These are phyloP conservation scores for Capsella rubella DNA, from an alignment of 441 rosid species.

Conservation along the genomic window DNA sequence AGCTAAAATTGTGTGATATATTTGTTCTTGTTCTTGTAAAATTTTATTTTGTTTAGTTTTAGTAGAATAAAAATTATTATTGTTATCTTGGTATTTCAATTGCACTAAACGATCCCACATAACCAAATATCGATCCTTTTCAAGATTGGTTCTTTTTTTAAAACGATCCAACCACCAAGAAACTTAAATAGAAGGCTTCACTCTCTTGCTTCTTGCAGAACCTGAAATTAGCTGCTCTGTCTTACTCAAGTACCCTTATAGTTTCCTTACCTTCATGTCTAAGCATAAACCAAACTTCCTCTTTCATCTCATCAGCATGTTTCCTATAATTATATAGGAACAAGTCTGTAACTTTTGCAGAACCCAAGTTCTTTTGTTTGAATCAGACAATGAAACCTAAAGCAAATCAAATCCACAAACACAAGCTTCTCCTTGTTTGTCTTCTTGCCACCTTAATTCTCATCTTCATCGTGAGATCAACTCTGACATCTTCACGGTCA, in stretches of 20 bases:
- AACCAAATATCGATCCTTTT: not conserved
- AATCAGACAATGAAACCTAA: constrained; percentile 66
- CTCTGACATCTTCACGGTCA: constrained; percentile 53
- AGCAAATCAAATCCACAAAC: constrained; percentile 53
- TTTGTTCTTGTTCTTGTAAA: constrained; percentile 23
- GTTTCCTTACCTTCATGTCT: constrained; percentile 64
- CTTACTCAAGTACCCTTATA: constrained; percentile 54
- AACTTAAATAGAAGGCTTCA: constrained; percentile 43
- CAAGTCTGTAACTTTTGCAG: not conserved
- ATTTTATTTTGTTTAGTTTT: not conserved
- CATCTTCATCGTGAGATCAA: constrained; percentile 64
- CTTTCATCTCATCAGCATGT: constrained; percentile 16
- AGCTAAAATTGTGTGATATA: constrained; percentile 17
- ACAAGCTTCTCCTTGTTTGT: constrained; percentile 67
- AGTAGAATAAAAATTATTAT: constrained; percentile 5
- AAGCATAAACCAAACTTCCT: constrained; percentile 55
- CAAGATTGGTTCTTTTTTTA: not conserved
- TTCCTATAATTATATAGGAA: constrained; percentile 22
- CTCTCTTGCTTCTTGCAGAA: constrained; percentile 60
- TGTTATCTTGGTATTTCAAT: not conserved
- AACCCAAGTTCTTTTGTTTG: constrained; percentile 5
- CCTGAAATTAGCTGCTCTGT: constrained; percentile 58
- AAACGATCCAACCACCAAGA: constrained; percentile 36
- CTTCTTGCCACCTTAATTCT: constrained; percentile 64
- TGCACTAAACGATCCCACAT: constrained; percentile 21